phyloP scores from a whole-genome alignment of 2,329 filamentous ascomycete genomes.

The Periconia digitata region DNA sequence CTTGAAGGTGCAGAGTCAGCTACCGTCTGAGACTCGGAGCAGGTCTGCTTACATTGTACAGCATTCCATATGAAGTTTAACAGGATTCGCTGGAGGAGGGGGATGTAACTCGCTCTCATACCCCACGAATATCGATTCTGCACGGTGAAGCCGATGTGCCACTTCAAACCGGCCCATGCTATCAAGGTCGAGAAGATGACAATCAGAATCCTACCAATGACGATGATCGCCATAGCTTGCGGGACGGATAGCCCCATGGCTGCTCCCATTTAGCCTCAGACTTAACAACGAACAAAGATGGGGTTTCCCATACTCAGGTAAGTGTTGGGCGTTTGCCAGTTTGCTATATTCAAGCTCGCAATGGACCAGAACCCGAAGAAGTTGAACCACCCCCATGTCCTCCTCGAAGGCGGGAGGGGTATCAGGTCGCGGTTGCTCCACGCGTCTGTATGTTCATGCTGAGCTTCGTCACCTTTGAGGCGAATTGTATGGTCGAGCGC shows the following conservation, averaged over 20 bases:
- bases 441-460: slow-evolving; percentile 50
- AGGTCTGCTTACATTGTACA: slow-evolving; percentile 47
- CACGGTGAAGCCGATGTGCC: slow-evolving; percentile 55
- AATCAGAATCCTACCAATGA: slow-evolving; percentile 48
- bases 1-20: slow-evolving; percentile 13
- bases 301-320: slow-evolving; percentile 40
- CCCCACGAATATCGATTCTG: slow-evolving; percentile 56
- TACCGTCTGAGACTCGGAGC: no score
- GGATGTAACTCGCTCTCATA: slow-evolving; percentile 52
- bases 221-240: slow-evolving; percentile 53
- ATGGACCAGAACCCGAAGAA: slow-evolving; percentile 49
- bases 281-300: neutral
- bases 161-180: slow-evolving; percentile 52
- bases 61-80: slow-evolving; percentile 57
- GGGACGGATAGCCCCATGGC: slow-evolving; percentile 51
- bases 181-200: slow-evolving; percentile 48
- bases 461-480: slow-evolving; percentile 44
- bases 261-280: slow-evolving; percentile 12
- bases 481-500: slow-evolving; percentile 36
- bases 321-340: slow-evolving; percentile 53
- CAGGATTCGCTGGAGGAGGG: slow-evolving; percentile 50
- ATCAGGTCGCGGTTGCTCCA: slow-evolving; percentile 45
- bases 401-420: slow-evolving; percentile 41
- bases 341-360: slow-evolving; percentile 46
- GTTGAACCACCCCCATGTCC: slow-evolving; percentile 47